Conservation (phyloP, 768 basidiomycete species). For the Termitomyces sp. region DNA sequence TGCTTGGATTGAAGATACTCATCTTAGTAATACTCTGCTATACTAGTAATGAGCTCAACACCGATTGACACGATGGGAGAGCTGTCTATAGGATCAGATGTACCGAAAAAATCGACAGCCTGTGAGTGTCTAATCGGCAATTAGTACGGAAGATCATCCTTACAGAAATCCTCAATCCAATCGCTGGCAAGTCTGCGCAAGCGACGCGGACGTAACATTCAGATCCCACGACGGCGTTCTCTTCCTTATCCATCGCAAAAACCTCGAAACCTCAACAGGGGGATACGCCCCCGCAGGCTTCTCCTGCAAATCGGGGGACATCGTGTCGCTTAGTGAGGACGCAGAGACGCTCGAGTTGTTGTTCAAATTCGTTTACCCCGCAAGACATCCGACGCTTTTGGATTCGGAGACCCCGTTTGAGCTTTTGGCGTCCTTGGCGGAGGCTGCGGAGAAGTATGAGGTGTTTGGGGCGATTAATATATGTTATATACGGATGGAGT, state of each 20-base stretch:
- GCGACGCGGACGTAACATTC: slow-evolving; percentile 5
- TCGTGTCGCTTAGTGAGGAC: slow-evolving; percentile 1
- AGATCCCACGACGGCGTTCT: not conserved
- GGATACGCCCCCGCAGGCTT: not conserved
- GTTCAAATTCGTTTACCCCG: slow-evolving; percentile 9
- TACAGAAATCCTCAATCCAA: too few species aligned
- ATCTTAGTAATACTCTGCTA: too few species aligned
- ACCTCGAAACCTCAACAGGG: slow-evolving; percentile 2
- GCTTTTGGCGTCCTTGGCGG: not conserved
- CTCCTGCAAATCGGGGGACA: not conserved
- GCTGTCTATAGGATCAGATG: not conserved
- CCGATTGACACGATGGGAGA: not conserved
- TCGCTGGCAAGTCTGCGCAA: not conserved
- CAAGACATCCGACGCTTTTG: not conserved
- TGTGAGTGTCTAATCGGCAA: not conserved
- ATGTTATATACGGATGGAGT: slow-evolving; percentile 6
- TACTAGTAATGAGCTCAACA: not conserved
- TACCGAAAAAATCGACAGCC: not conserved
- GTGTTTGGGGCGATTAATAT: slow-evolving; percentile 4
- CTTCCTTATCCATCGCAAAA: slow-evolving; percentile 3
- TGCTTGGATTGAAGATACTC: too few species aligned
- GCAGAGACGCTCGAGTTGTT: slow-evolving; percentile 6
- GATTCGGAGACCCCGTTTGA: not conserved
- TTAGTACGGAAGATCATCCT: too few species aligned
- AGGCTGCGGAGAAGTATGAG: slow-evolving; percentile 13